Base-by-base conservation (phyloP, 257 asterid genomes). In the Mitragyna speciosa region DNA sequence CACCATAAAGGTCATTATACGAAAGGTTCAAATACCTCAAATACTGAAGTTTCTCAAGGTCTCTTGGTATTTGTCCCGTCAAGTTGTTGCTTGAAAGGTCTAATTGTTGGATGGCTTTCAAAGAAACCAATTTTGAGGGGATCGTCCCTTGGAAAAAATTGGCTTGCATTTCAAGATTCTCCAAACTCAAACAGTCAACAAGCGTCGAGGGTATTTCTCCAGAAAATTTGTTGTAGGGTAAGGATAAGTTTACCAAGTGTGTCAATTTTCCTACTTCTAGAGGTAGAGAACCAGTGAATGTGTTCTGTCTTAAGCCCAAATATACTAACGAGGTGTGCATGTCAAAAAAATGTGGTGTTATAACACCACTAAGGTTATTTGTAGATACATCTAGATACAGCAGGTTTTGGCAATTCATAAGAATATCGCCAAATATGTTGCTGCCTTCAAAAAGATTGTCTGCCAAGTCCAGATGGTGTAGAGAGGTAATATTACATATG, bases 81-180 rank as follows among this genome's bases (percentile, higher is more conserved):
- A 86, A 74, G 77, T 74, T 80, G 48, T 86, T 83, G 1, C 48
- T 78, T 14, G 89, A 86, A 6, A 83, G 80, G 48, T 83, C 83
- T 51, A 80, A 72, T 22, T 73, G 17, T 12, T 28, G 74, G 20
- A 78, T 20, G 61, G 83, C 41, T 66, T 68, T 70, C 78, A 83
- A 77, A 19, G 86, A 77, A 43, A 76, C 70, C 30, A 86, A 52
- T 47, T 39, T 15, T 8, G 73, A 41, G 0, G 87, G 85, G 48
- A 80, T 65, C 14, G 8, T 73, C 12, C 87, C 88, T 19, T 33
- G 70, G 52, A 83, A 83, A 28, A 52, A 36, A 73, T 85, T 85
- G 15, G 30, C 77, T 20, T 56, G 64, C 80, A 80, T 26, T 33
- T 81, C 26, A 36, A 86, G 79, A 1, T 69, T 1, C 68, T 24